Evolutionary conservation across 2,329 filamentous ascomycete genomes (phyloP), one percentile per base, ranked within the genome.

Genomic region (Diaporthe batatas): DNA sequence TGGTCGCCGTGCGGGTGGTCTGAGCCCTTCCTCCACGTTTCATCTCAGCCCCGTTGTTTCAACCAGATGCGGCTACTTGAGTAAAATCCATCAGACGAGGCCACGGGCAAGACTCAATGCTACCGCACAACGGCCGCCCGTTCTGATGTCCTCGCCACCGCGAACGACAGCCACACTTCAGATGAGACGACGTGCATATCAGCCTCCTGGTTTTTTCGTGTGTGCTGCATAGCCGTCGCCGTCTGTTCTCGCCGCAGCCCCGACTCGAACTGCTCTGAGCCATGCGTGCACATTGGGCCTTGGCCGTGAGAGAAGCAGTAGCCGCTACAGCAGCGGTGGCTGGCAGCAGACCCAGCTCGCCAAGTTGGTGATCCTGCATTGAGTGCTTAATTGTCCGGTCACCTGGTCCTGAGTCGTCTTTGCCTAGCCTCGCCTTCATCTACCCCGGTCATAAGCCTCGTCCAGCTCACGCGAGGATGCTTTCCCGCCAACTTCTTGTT

Each of bases 11-110:
- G 67, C 29, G 21, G 36, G 53, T 57, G 51, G 51, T 47, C 49
- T 47, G 67, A 69, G 67, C 53, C 51, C 67, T n/a, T 55, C 67
- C 42, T n/a, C 55, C 68, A 59, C n/a, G 68, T 70, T 59, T 70
- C 68, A 70, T 70, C 54, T 70, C 54, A 25, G 68, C 53, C 68
- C 62, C 62, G 32, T 67, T 67, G 62, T 67, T 67, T 67, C 62
- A 67, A 67, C 62, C 32, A 67, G 32, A 67, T 53, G 62, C 62
- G 44, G 62, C 47, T 53, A 39, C 62, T 47, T 67, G 62, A 67
- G 32, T 53, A 67, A 53, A 67, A 14, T 47, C 34, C n/a, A 53
- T 39, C 62, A 53, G 47, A 53, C 62, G 62, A 51, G 32, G 62
- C 62, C 47, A 53, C 47, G n/a, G 32, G 32, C 62, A n/a, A 67